Percentiles rank a stretch among this genome's conserved stretches.
phyloP scores from a whole-genome alignment of 441 rosid species.

The Manihot esculenta region DNA sequence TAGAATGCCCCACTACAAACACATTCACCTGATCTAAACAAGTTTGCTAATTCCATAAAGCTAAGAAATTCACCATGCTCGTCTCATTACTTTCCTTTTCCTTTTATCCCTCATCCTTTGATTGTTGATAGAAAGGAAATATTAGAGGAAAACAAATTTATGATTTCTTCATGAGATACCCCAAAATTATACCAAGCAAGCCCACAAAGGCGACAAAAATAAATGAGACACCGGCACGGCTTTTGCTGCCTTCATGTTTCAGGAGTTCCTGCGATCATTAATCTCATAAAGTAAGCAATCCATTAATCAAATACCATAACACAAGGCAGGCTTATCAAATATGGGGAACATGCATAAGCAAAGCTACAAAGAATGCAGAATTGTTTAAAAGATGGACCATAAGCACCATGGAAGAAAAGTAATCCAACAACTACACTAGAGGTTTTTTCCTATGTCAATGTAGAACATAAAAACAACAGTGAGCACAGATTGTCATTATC shows the following conservation, averaged over 20 bases:
- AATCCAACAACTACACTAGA: not conserved
- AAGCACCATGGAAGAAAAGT: not conserved
- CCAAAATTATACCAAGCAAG: slow-evolving; percentile 59
- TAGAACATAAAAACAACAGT: no score
- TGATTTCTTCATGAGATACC: slow-evolving; percentile 58
- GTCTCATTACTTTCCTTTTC: slow-evolving; percentile 30
- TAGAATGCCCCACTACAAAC: slow-evolving; percentile 22
- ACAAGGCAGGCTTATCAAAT: no score
- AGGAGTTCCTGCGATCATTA: slow-evolving; percentile 46
- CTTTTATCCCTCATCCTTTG: slow-evolving; percentile 34
- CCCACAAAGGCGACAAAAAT: slow-evolving; percentile 53
- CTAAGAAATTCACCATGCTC: slow-evolving; percentile 27
- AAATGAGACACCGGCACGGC: slow-evolving; percentile 44
- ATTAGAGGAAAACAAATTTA: slow-evolving; percentile 28
- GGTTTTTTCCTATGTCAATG: not conserved
- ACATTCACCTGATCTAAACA: slow-evolving; percentile 29
- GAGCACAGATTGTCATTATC: no score
- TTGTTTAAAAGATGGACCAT: not conserved
- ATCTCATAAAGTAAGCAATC: slow-evolving; percentile 17
- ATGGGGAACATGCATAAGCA: not conserved
- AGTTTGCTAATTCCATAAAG: slow-evolving; percentile 36
- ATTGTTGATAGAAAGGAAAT: slow-evolving; percentile 25
- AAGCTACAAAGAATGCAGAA: not conserved
- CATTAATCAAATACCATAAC: no score
- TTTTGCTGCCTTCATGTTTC: slow-evolving; percentile 48